These are phyloP conservation scores for Primulina eburnea DNA, from an alignment of 257 asterid genomes.

Conservation along the genomic window DNA sequence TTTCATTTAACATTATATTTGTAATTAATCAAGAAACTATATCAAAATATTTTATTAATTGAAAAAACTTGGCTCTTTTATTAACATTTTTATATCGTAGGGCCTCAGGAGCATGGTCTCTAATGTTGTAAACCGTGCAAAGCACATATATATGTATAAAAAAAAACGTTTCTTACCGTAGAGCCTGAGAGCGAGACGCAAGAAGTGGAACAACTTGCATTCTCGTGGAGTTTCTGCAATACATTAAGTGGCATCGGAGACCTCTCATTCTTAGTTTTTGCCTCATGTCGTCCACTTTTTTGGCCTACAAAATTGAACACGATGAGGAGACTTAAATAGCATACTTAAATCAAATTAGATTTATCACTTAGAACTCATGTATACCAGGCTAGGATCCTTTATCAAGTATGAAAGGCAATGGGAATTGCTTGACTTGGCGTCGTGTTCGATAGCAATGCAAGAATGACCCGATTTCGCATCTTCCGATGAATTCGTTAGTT, in stretches of 20 bases:
- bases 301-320: slow-evolving; percentile 45
- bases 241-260: slow-evolving; percentile 83
- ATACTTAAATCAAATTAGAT: not conserved
- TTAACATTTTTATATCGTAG: too few relatives aligned
- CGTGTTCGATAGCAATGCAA: slow-evolving; percentile 42
- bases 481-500: slow-evolving; percentile 55
- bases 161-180: slow-evolving; percentile 41
- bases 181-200: slow-evolving; percentile 91
- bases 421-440: slow-evolving; percentile 55
- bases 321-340: not conserved
- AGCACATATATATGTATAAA: too few relatives aligned
- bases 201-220: slow-evolving; percentile 82
- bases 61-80: too few relatives aligned
- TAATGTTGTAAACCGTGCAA: too few relatives aligned
- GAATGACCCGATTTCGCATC: slow-evolving; percentile 32
- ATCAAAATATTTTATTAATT: too few relatives aligned
- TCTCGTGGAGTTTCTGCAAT: slow-evolving; percentile 76
- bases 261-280: slow-evolving; percentile 91
- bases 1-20: too few relatives aligned
- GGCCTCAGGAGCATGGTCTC: not conserved
- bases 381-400: slow-evolving; percentile 63
- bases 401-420: slow-evolving; percentile 75
- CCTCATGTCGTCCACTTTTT: slow-evolving; percentile 77
- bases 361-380: not conserved
- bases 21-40: too few relatives aligned